phyloP scores from a whole-genome alignment of 192 early-diverging fungal species.

The Ambispora gerdemannii region DNA sequence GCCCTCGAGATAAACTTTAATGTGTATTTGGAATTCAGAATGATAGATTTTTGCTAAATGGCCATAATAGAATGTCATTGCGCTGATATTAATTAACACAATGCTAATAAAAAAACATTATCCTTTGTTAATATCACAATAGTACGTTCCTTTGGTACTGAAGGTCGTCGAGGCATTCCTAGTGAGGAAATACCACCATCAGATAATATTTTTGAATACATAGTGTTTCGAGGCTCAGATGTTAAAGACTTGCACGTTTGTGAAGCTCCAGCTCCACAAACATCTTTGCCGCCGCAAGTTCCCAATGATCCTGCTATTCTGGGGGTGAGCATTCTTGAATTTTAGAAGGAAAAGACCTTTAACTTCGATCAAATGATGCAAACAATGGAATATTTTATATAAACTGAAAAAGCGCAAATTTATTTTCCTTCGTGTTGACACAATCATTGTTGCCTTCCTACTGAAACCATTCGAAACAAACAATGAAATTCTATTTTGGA shows the following conservation, averaged over 20 bases:
- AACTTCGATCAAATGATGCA: slow-evolving; percentile 37
- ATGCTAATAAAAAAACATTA: no score
- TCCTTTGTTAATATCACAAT: no score
- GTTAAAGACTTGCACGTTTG: slow-evolving; percentile 79
- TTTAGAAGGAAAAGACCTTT: no score
- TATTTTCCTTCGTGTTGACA: slow-evolving; percentile 14
- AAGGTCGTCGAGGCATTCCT: slow-evolving; percentile 77
- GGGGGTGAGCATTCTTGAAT: slow-evolving; percentile 42
- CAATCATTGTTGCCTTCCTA: slow-evolving; percentile 43
- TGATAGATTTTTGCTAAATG: no score
- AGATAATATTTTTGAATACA: slow-evolving; percentile 84
- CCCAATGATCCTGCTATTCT: slow-evolving; percentile 86
- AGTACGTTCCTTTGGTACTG: slow-evolving; percentile 95
- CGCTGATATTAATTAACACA: no score
- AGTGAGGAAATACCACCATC: slow-evolving; percentile 83
- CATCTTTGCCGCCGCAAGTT: slow-evolving; percentile 53
- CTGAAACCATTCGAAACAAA: slow-evolving; percentile 32
- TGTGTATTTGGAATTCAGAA: no score
- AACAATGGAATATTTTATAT: slow-evolving; percentile 33
- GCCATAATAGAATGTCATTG: no score
- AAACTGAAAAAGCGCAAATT: slow-evolving; percentile 17
- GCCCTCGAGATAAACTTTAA: no score
- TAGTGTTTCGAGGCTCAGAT: slow-evolving; percentile 92
- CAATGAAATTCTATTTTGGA: no score
- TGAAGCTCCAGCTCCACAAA: slow-evolving; percentile 54